phyloP scores from a whole-genome alignment of 306 rosid genomes.

The Neltuma alba region DNA sequence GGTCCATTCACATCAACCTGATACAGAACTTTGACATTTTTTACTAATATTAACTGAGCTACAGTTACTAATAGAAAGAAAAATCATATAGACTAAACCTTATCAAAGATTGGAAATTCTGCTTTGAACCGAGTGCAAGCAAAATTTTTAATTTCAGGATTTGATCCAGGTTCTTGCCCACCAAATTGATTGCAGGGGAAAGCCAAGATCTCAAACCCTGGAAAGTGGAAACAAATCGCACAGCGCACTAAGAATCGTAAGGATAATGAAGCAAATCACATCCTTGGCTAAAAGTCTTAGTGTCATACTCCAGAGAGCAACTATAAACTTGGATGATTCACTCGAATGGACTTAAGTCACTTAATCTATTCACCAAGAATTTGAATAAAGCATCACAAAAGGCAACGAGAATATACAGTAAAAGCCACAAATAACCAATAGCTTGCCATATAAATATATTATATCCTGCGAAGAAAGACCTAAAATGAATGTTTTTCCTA shows the following conservation, averaged over 20 bases:
- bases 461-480: background rate
- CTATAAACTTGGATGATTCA: background rate
- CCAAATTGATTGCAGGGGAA: slow-evolving; percentile 99
- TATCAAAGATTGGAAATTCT: slow-evolving; percentile 91
- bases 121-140: slow-evolving; percentile 93
- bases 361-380: background rate
- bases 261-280: slow-evolving; percentile 27
- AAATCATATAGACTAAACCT: slow-evolving; percentile 47
- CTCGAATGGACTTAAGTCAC: slow-evolving; percentile 25
- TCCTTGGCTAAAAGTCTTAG: slow-evolving; percentile 15
- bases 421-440: slow-evolving; percentile 7
- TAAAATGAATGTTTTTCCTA: background rate
- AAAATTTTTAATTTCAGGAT: slow-evolving; percentile 81
- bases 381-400: slow-evolving; percentile 20
- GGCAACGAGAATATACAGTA: background rate
- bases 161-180: slow-evolving; percentile 92
- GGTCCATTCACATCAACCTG: slow-evolving; percentile 99
- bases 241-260: background rate
- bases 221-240: slow-evolving; percentile 17
- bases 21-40: slow-evolving; percentile 32
- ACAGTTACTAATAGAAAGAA: background rate
- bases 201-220: slow-evolving; percentile 92
- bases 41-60: slow-evolving; percentile 24
- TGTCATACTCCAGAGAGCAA: slow-evolving; percentile 11
- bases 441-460: slow-evolving; percentile 9